A percentile compares a stretch with the other conserved stretches of the same genome.
These are phyloP conservation scores for Hypomyces rosellus DNA, from an alignment of 2,329 filamentous ascomycete genomes.

Conservation along the genomic window DNA sequence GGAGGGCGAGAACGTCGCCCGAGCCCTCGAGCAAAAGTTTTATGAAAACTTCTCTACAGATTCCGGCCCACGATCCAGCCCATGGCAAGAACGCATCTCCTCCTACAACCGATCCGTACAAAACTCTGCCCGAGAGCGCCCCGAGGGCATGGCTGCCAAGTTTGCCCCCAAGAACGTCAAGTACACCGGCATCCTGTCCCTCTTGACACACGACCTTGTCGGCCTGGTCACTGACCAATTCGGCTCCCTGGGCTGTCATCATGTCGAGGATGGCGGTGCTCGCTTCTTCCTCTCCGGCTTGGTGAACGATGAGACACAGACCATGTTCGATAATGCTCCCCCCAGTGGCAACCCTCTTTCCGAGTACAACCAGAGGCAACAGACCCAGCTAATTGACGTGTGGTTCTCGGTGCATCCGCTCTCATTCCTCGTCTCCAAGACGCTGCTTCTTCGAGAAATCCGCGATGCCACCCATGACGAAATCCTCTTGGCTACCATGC, in stretches of 20 bases:
- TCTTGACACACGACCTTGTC: slow-evolving; percentile 27
- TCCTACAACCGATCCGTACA: slow-evolving; percentile 15
- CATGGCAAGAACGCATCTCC: slow-evolving; percentile 18
- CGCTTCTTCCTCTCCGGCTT: slow-evolving; percentile 24
- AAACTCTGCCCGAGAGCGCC: slow-evolving; percentile 8
- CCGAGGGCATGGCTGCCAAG: slow-evolving; percentile 14
- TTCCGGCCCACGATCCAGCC: slow-evolving; percentile 11
- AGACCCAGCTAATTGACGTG: slow-evolving; percentile 33
- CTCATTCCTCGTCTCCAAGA: slow-evolving; percentile 35
- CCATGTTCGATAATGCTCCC: slow-evolving; percentile 25
- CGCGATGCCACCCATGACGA: slow-evolving; percentile 34
- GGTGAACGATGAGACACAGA: slow-evolving; percentile 20
- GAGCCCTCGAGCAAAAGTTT: slow-evolving; percentile 24
- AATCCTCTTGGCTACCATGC: slow-evolving; percentile 31
- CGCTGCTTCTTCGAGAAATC: slow-evolving; percentile 31
- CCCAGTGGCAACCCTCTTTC: slow-evolving; percentile 21
- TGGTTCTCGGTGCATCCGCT: slow-evolving; percentile 36
- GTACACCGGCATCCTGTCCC: slow-evolving; percentile 22
- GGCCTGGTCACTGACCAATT: slow-evolving; percentile 24
- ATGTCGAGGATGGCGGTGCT: slow-evolving; percentile 21
- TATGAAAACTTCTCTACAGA: slow-evolving; percentile 22
- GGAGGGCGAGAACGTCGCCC: slow-evolving; percentile 23
- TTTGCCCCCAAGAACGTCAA: slow-evolving; percentile 16
- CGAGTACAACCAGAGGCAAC: slow-evolving; percentile 26
- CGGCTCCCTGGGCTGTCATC: slow-evolving; percentile 23